Percentiles rank a stretch among this genome's conserved stretches.
These are phyloP conservation scores for Kwoniella dejecticola DNA, from an alignment of 768 basidiomycete species.

Conservation along the genomic window DNA sequence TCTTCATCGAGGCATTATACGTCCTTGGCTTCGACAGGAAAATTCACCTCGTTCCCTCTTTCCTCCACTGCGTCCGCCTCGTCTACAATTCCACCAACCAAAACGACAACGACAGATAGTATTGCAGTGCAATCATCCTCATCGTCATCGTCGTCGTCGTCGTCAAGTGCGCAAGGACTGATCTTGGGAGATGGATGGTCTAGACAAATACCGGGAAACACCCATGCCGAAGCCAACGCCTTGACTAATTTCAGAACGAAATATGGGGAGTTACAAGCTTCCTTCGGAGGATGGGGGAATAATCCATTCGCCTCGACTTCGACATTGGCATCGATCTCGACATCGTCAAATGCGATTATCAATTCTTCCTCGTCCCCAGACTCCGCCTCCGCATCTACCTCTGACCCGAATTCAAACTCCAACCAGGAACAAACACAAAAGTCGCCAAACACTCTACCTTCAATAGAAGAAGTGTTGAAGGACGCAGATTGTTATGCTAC, in stretches of 20 bases:
- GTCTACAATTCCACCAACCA: no score
- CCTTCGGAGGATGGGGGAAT: conserved; percentile 9
- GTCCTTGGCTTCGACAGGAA: conserved; percentile 23
- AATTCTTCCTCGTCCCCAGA: no score
- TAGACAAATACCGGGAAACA: conserved; percentile 85
- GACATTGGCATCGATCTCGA: no score
- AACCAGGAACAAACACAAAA: neutral
- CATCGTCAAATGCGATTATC: no score
- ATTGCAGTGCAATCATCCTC: no score
- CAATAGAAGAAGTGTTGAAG: conserved; percentile 61
- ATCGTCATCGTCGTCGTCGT: no score
- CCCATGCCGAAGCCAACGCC: conserved; percentile 96
- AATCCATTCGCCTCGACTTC: no score
- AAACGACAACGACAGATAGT: no score
- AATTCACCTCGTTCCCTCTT: conserved; percentile 32
- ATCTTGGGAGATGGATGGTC: conserved; percentile 81
- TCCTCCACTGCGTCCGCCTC: neutral
- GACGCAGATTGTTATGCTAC: conserved; percentile 86
- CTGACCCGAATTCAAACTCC: neutral
- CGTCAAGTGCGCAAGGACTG: conserved; percentile 56
- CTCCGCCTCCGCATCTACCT: no score
- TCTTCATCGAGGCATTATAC: conserved; percentile 26
- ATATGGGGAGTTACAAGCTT: conserved; percentile 28
- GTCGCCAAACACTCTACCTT: conserved; percentile 35
- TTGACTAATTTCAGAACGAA: conserved; percentile 68